Evolutionary conservation across 164 flowering plant genomes (phyloP).

Genomic region (Nelumbo lutea): DNA sequence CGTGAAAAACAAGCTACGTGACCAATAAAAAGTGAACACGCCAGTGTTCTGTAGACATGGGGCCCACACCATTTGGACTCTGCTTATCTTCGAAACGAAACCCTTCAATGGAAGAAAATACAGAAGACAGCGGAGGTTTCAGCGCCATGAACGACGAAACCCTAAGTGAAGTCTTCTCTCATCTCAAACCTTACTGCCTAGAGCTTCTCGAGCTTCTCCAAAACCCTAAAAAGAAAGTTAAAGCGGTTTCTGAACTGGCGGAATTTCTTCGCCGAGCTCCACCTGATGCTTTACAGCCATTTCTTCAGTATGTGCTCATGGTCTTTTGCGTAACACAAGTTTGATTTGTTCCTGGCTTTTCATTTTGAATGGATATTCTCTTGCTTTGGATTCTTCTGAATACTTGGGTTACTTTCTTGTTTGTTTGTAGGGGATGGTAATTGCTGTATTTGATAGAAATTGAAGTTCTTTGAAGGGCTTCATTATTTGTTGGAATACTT

Average conservation of each 20-base stretch:
- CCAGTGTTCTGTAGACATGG: no score
- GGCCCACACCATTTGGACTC: no score
- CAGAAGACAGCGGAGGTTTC: neutral
- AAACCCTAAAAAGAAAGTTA: constrained; percentile 38
- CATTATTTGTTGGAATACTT: neutral
- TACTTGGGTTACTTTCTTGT: neutral
- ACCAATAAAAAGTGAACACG: no score
- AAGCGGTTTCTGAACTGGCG: constrained; percentile 33
- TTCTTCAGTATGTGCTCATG: constrained; percentile 52
- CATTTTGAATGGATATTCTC: no score
- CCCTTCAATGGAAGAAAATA: neutral
- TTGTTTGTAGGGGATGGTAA: no score
- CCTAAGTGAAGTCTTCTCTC: constrained; percentile 29
- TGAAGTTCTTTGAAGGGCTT: neutral
- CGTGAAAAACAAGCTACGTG: no score
- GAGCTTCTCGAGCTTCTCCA: constrained; percentile 49
- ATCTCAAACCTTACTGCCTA: constrained; percentile 47
- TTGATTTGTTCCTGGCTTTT: no score
- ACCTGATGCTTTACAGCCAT: constrained; percentile 46
- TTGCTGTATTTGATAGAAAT: no score
- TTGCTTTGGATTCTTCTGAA: neutral
- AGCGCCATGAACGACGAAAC: constrained; percentile 3
- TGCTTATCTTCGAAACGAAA: no score
- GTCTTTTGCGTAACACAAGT: neutral
- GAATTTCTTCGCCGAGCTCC: constrained; percentile 40